Evolutionary conservation across 139 green algal genomes (phyloP), one percentile per base, ranked within the genome.

Genomic region (Chlamydomonas sp.): DNA sequence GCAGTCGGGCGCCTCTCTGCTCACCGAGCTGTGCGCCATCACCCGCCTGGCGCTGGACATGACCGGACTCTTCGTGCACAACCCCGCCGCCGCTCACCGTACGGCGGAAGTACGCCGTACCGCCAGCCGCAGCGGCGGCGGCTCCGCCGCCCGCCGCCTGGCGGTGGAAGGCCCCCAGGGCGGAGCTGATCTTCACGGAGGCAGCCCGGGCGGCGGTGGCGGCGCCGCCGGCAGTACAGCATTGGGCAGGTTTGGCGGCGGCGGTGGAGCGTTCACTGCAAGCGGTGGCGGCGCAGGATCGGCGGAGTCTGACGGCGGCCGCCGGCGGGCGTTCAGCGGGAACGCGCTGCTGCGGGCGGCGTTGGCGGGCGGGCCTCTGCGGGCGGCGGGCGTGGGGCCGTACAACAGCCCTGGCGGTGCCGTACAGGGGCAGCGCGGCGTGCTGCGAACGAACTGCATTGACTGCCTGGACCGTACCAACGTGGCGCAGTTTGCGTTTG

Each of bases 381-480:
- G n/a, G 71, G 58, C 3, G 71, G n/a, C 71, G 71, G 6, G 31
- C 1, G n/a, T 20, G 71, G 17, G n/a, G 71, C 66, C 17, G 66
- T 12, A 12, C 5, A 15, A 12, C 5, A 15, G 12, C 5, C 1
- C 5, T 15, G 66, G 1, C 66, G 66, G 6, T 4, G 71, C n/a
- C 71, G 17, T 79, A 57, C 57, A 62, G 75, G 20, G 57, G 75
- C 96, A 98, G 91, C 62, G 68, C 20, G 96, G 96, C 64, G 91
- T 97, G 85, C 89, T 98, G 77, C 95, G 96, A 81, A 98, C 96
- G 79, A 99, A 99, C 94, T 99, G 97, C 94, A 97, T 99, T 67
- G 97, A 99, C 94, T 99, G 96, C 91, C 90, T 99, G 60, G 97
- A 99, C 91, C 90, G 97, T 59, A 99, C 97, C 74, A 99, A 99